These are phyloP conservation scores for Candolleomyces eurysporus DNA, from an alignment of 768 basidiomycete species.

Conservation along the genomic window DNA sequence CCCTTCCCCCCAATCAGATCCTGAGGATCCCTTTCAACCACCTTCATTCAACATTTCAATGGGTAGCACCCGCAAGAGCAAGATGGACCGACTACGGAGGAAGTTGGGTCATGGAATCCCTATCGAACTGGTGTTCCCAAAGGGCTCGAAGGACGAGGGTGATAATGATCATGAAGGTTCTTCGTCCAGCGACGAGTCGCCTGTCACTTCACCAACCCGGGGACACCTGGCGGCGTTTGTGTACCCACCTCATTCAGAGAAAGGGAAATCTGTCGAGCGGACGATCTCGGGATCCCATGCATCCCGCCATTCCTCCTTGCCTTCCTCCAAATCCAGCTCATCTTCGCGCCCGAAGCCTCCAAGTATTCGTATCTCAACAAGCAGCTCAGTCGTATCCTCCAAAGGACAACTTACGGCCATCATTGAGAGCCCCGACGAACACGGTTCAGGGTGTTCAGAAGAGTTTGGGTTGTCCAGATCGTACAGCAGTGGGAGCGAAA, in stretches of 20 bases:
- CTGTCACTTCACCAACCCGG: background rate
- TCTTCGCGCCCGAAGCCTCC: background rate
- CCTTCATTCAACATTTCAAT: constrained; percentile 38
- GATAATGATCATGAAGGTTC: background rate
- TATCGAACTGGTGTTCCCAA: constrained; percentile 58
- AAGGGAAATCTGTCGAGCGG: background rate
- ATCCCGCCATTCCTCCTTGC: background rate
- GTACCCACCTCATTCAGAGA: background rate
- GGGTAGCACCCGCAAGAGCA: constrained; percentile 43
- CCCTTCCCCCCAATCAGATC: background rate
- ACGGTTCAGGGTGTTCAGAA: constrained; percentile 22
- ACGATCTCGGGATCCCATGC: background rate
- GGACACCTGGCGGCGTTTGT: background rate
- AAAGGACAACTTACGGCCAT: constrained; percentile 24
- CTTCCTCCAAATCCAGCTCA: background rate
- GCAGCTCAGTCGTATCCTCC: background rate
- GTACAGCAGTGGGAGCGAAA: background rate
- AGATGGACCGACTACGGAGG: constrained; percentile 62
- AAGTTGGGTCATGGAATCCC: constrained; percentile 66
- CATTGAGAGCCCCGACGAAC: constrained; percentile 35
- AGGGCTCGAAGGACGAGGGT: constrained; percentile 7
- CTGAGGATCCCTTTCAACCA: background rate
- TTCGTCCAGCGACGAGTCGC: background rate
- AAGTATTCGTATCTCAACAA: background rate
- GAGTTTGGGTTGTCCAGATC: constrained; percentile 21